Conservation (phyloP, 441 rosid species). For the Kokia cookei region DNA sequence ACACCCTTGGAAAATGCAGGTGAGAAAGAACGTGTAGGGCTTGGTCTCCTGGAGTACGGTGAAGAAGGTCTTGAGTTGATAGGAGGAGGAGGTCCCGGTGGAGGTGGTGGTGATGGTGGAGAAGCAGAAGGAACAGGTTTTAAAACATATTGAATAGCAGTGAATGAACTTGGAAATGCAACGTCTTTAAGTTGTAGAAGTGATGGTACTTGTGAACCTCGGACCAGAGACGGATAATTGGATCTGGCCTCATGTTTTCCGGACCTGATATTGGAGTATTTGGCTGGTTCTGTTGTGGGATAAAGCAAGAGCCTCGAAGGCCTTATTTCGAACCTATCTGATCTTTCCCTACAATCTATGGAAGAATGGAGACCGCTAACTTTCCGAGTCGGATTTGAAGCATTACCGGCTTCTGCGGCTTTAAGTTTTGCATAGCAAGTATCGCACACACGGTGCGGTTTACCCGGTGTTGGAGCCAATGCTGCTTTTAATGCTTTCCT, state of each 20-base stretch:
- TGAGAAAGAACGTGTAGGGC: constrained; percentile 55
- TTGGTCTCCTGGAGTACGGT: constrained; percentile 63
- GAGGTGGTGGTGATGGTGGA: constrained; percentile 22
- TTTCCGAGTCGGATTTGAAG: constrained; percentile 33
- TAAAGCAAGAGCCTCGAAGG: constrained; percentile 54
- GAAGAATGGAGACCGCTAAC: constrained; percentile 36
- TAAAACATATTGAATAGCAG: constrained; percentile 55
- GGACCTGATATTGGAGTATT: constrained; percentile 52
- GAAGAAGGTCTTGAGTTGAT: constrained; percentile 44
- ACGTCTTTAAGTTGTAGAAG: constrained; percentile 63
- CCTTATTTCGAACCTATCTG: constrained; percentile 34
- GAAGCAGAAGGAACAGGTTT: constrained; percentile 31
- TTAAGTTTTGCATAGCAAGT: constrained; percentile 80
- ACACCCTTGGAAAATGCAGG: constrained; percentile 69
- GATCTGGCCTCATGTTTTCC: constrained; percentile 42
- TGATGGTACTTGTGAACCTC: constrained; percentile 80
- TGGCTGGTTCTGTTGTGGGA: constrained; percentile 45
- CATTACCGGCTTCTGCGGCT: constrained; percentile 53
- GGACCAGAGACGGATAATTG: constrained; percentile 41
- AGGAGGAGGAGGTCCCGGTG: background rate
- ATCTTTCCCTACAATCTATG: constrained; percentile 49
- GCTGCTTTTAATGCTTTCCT: constrained; percentile 90
- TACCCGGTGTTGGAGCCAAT: constrained; percentile 93
- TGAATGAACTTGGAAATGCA: constrained; percentile 64
- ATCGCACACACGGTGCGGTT: constrained; percentile 93